Conservation (phyloP, 179 eudicot species). For the Patellifolia procumbens region DNA sequence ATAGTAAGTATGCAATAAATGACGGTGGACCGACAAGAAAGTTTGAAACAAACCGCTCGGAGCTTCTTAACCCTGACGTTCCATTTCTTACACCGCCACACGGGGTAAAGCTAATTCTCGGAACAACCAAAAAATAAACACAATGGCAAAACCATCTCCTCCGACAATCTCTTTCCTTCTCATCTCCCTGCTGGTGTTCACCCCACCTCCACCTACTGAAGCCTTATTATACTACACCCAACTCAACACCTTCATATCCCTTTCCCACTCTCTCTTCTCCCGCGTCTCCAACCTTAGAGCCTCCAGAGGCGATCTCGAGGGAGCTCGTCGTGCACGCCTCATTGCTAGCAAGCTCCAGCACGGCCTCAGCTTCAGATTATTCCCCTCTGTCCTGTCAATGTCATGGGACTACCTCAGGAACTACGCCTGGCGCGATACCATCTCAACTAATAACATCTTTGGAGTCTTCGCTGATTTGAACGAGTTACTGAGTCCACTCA, state of each 20-base stretch:
- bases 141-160: slow-evolving; percentile 9
- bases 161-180: slow-evolving; percentile 9
- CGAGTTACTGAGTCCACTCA: slow-evolving; percentile 46
- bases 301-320: slow-evolving; percentile 56
- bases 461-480: slow-evolving; percentile 47
- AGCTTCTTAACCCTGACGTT: too few species aligned
- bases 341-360: slow-evolving; percentile 46
- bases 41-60: too few species aligned
- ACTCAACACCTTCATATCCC: slow-evolving; percentile 45
- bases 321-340: slow-evolving; percentile 49
- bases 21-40: too few species aligned
- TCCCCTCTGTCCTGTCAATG: slow-evolving; percentile 38
- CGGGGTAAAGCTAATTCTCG: too few species aligned
- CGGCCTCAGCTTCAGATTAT: slow-evolving; percentile 31
- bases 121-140: not conserved
- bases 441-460: slow-evolving; percentile 19
- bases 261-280: slow-evolving; percentile 55
- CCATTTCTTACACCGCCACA: too few species aligned
- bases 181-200: slow-evolving; percentile 28
- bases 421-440: slow-evolving; percentile 58
- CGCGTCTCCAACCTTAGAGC: slow-evolving; percentile 70
- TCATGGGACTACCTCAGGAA: slow-evolving; percentile 67
- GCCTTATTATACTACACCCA: slow-evolving; percentile 34
- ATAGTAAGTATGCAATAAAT: too few species aligned
- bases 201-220: slow-evolving; percentile 29